These are phyloP conservation scores for Lentinula sp. DNA, from an alignment of 768 basidiomycete genomes.

Conservation along the genomic window DNA sequence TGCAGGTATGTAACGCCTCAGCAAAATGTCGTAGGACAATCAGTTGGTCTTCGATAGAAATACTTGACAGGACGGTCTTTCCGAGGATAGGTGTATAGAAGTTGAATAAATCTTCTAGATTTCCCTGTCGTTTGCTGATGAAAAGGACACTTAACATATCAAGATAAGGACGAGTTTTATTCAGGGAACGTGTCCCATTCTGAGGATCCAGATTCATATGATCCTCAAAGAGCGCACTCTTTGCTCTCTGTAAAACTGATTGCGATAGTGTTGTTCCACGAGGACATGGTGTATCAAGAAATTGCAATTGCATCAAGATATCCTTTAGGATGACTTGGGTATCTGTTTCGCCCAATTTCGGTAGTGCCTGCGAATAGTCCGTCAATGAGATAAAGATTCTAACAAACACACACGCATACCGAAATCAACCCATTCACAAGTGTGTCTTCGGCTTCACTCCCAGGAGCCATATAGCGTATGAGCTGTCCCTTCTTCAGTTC, in stretches of 20 bases:
- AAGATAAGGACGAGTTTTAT: conserved; percentile 41
- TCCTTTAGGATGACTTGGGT: conserved; percentile 44
- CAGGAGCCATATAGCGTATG: conserved; percentile 41
- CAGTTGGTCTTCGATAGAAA: conserved; percentile 35
- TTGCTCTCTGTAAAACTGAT: conserved; percentile 29
- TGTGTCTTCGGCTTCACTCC: conserved; percentile 39
- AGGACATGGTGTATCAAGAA: conserved; percentile 28
- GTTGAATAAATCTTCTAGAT: conserved; percentile 38
- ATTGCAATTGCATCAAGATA: conserved; percentile 44
- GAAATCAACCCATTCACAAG: conserved; percentile 42
- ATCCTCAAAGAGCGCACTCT: conserved; percentile 24
- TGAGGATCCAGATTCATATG: conserved; percentile 7
- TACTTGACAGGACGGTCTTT: conserved; percentile 41
- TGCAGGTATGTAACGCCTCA: conserved; percentile 34
- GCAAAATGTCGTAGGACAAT: conserved; percentile 42
- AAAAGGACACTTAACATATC: conserved; percentile 29
- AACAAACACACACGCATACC: conserved; percentile 28
- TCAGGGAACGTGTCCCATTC: conserved; percentile 24
- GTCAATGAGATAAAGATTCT: neutral
- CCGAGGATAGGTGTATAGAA: conserved; percentile 42
- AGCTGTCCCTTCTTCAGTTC: conserved; percentile 36
- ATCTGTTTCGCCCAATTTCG: conserved; percentile 34
- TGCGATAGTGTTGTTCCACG: conserved; percentile 15
- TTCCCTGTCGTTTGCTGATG: conserved; percentile 33
- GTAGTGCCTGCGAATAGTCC: conserved; percentile 37